Evolutionary conservation across 192 early-diverging fungal species (phyloP), one percentile per base, ranked within the genome.

Genomic region (Cladochytrium replicatum): DNA sequence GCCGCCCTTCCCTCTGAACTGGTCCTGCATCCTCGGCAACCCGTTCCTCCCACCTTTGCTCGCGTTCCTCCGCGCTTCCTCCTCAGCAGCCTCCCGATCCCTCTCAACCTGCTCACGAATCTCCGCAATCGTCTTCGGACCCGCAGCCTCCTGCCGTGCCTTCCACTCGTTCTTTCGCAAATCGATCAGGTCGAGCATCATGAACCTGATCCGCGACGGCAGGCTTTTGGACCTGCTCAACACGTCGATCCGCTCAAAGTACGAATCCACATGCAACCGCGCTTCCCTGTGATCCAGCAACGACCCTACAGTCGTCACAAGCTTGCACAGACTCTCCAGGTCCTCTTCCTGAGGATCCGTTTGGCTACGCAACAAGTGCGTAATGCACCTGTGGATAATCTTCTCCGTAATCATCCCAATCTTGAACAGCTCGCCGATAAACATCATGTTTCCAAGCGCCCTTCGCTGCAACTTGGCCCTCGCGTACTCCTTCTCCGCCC

Each of bases 391-490:
- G 58, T 91, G 87, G 81, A 99, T 97, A 42, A 99, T 92, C 68
- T 87, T 86, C 52, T 90, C 84, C 3, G 90, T 87, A 56, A 99
- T 75, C 71, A 99, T 86, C 30, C 71, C 64, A 32, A 84, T 62
- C 63, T 88, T 84, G 81, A 89, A 99, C 38, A 99, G 77, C 65
- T 97, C 90, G 52, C 96, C 91, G 50, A 99, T 91, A 58, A 97
- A 95, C 34, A 75, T 66, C 11, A 93, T 84, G 61, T 97, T 80
- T 48, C 93, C 93, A 41, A 99, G 83, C 22, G 87, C 88, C 22
- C 86, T 84, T 48, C 93, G 86, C 82, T 99, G 97, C 41, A 88
- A 77, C 77, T 93, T 97, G 46, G 63, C 74, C 2, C 88, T 75
- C 48, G 83, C 69, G 64, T 90, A 91, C 22, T 77, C 81, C 34